Percentiles rank a stretch among this genome's conserved stretches.
Evolutionary conservation across 225 moss, liverwort and hornwort genomes (phyloP).

Genomic region (Antitrichia curtipendula): DNA sequence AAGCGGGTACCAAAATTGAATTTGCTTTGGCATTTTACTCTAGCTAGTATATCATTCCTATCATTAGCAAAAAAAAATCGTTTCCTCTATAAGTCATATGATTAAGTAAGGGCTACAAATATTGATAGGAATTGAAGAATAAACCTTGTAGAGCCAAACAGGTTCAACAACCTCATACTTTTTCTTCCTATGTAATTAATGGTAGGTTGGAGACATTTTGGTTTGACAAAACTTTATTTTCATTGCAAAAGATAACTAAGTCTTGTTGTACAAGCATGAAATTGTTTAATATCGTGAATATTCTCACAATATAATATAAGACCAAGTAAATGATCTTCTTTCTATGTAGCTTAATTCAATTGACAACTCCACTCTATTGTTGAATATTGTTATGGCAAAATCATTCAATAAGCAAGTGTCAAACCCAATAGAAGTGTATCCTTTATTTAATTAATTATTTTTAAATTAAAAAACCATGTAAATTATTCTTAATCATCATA

Average conservation of each 20-base stretch:
- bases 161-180: background rate
- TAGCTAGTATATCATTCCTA: background rate
- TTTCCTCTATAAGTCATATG: background rate
- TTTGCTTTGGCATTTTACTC: background rate
- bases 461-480: no score
- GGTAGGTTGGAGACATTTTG: background rate
- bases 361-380: background rate
- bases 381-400: background rate
- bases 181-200: background rate
- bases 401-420: background rate
- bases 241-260: background rate
- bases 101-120: background rate
- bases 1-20: background rate
- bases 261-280: no score
- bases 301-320: background rate
- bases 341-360: background rate
- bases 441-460: background rate
- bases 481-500: background rate
- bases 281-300: background rate
- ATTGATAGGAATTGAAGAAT: background rate
- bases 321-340: background rate
- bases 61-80: fast-evolving
- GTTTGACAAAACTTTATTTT: fast-evolving
- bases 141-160: background rate
- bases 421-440: fast-evolving